A percentile compares a stretch with the other conserved stretches of the same genome.
phyloP scores from a whole-genome alignment of 2,329 filamentous ascomycete species.

The Aureobasidium mangrovei region DNA sequence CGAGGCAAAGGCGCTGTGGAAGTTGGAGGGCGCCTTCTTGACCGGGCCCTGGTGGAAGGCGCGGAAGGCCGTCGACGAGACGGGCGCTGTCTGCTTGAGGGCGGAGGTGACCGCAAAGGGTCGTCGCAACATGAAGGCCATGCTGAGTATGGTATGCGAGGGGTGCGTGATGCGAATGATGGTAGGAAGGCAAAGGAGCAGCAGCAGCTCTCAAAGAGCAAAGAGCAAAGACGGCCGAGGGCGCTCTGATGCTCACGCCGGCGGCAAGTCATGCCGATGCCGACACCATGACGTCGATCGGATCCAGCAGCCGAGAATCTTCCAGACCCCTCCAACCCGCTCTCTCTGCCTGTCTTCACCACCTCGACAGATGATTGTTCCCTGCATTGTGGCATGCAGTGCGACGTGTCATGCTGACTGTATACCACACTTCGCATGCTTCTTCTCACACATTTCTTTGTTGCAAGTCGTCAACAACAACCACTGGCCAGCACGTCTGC shows the following conservation, averaged over 20 bases:
- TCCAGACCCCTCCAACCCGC: conserved; percentile 5
- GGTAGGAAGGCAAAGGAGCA: neutral
- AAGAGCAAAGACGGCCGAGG: neutral
- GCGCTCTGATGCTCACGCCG: conserved; percentile 1
- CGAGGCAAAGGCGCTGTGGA: conserved; percentile 15
- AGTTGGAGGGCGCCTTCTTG: conserved; percentile 17
- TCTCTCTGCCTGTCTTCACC: neutral
- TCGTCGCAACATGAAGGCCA: conserved; percentile 57
- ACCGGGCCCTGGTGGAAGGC: conserved; percentile 51
- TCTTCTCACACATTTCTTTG: too few relatives aligned
- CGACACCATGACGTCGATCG: neutral
- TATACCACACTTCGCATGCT: too few relatives aligned
- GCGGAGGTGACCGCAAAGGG: conserved; percentile 55
- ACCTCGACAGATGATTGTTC: too few relatives aligned
- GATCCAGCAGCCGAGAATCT: neutral
- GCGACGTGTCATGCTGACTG: neutral
- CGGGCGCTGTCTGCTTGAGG: conserved; percentile 46
- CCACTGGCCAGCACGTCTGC: neutral
- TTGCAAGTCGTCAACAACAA: too few relatives aligned
- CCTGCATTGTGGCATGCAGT: neutral
- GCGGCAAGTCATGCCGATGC: neutral
- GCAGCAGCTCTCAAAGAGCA: neutral
- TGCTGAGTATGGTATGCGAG: conserved; percentile 27
- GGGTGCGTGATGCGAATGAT: too few relatives aligned
- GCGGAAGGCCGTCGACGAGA: conserved; percentile 45